These are phyloP conservation scores for Cladophialophora psammophila DNA, from an alignment of 2,329 filamentous ascomycete genomes.

Conservation along the genomic window DNA sequence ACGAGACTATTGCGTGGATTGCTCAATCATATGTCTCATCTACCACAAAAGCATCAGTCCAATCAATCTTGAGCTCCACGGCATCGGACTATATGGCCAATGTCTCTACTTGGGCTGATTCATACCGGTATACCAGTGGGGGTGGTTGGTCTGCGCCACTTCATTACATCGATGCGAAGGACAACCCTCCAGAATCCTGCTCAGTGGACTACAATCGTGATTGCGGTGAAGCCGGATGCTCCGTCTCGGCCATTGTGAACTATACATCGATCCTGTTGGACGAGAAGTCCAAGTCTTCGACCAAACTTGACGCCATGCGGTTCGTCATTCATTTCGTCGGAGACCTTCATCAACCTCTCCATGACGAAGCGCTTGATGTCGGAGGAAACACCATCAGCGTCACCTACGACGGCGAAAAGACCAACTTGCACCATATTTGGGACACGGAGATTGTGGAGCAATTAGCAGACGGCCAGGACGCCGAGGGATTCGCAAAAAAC, in stretches of 20 bases:
- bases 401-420: constrained; percentile 62
- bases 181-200: constrained; percentile 32
- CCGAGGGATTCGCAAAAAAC: constrained; percentile 62
- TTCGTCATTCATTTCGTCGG: constrained; percentile 66
- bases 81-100: constrained; percentile 58
- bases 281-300: constrained; percentile 43
- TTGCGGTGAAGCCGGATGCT: constrained; percentile 59
- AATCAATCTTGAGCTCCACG: constrained; percentile 53
- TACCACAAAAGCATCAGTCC: constrained; percentile 55
- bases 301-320: constrained; percentile 50
- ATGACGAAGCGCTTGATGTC: constrained; percentile 64
- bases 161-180: constrained; percentile 35
- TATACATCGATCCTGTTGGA: constrained; percentile 51
- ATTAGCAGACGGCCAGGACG: constrained; percentile 47
- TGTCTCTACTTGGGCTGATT: constrained; percentile 63
- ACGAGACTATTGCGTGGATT: constrained; percentile 63
- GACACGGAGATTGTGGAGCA: constrained; percentile 64
- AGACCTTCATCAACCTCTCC: constrained; percentile 77
- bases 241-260: constrained; percentile 61
- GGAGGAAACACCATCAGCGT: constrained; percentile 76
- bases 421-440: constrained; percentile 77
- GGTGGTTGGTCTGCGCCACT: constrained; percentile 57
- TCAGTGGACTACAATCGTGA: constrained; percentile 51
- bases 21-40: constrained; percentile 58
- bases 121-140: constrained; percentile 57